Percentiles rank a stretch among this genome's conserved stretches.
Conservation (phyloP, 108 stramenopile genomes). For the Schizochytrium sp. region DNA sequence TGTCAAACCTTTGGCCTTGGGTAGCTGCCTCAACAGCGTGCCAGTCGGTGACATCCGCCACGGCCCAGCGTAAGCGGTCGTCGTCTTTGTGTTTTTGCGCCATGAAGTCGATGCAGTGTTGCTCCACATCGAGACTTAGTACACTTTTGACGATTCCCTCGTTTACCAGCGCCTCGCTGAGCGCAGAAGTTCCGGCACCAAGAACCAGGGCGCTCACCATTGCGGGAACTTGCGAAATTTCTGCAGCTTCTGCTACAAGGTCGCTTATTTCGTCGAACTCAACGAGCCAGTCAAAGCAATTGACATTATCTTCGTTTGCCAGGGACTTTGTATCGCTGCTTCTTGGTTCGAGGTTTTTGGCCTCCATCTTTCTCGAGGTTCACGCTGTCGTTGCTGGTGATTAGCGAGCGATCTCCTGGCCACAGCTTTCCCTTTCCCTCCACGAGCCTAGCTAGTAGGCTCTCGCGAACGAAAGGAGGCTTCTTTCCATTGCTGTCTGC, state of each 20-base stretch:
- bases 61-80: background rate
- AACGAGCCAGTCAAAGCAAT: background rate
- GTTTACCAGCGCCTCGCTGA: background rate
- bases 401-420: too few species aligned
- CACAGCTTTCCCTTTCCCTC: too few species aligned
- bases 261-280: background rate
- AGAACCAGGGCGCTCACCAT: background rate
- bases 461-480: too few species aligned
- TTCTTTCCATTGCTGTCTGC: too few species aligned
- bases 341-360: too few species aligned
- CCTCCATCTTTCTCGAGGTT: too few species aligned
- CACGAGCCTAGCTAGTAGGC: too few species aligned
- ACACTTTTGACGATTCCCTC: background rate
- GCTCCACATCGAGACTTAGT: background rate
- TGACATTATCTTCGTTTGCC: too few species aligned
- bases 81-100: background rate
- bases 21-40: background rate
- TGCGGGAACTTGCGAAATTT: background rate
- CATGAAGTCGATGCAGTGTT: background rate
- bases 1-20: background rate
- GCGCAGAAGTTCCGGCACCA: background rate
- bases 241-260: background rate
- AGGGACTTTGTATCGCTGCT: too few species aligned
- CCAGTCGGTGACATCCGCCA: background rate
- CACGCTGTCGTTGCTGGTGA: too few species aligned